Evolutionary conservation across 2,329 filamentous ascomycete species (phyloP).

Genomic region (Fusarium guadeloupense): DNA sequence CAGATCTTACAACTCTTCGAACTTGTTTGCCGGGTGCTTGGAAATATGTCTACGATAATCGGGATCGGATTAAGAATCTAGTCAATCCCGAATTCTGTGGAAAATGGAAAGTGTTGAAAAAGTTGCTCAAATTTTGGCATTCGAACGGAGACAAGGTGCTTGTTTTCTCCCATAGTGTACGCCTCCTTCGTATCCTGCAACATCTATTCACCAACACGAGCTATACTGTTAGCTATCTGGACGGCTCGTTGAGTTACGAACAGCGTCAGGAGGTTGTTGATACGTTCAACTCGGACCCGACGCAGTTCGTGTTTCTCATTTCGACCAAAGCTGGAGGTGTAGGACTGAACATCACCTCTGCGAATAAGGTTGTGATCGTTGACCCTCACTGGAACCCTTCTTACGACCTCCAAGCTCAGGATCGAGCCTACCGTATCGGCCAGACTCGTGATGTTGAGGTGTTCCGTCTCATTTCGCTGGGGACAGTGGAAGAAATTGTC

Average conservation of each 20-base stretch:
- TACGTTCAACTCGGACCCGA: slow-evolving; percentile 88
- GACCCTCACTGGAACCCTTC: slow-evolving; percentile 98
- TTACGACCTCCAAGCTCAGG: slow-evolving; percentile 94
- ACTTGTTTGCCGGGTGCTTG: slow-evolving; percentile 79
- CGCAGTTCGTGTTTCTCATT: slow-evolving; percentile 94
- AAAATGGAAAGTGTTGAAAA: slow-evolving; percentile 93
- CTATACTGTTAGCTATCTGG: slow-evolving; percentile 91
- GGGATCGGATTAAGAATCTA: slow-evolving; percentile 82
- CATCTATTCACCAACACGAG: slow-evolving; percentile 87
- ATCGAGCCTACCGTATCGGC: slow-evolving; percentile 94
- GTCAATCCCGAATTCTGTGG: slow-evolving; percentile 93
- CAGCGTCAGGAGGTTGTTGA: slow-evolving; percentile 85
- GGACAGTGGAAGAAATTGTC: slow-evolving; percentile 96
- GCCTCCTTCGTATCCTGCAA: slow-evolving; percentile 83
- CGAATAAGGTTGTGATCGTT: slow-evolving; percentile 97
- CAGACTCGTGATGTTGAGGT: slow-evolving; percentile 94
- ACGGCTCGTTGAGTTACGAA: slow-evolving; percentile 83
- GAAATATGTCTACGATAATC: slow-evolving; percentile 75
- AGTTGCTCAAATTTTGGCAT: slow-evolving; percentile 90
- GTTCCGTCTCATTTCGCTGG: slow-evolving; percentile 87
- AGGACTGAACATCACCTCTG: slow-evolving; percentile 94
- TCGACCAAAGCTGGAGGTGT: slow-evolving; percentile 93
- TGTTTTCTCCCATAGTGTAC: slow-evolving; percentile 92
- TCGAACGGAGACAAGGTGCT: slow-evolving; percentile 91
- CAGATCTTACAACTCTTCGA: slow-evolving; percentile 78